Evolutionary conservation across 306 rosid species (phyloP).

Genomic region (Fragaria vesca): DNA sequence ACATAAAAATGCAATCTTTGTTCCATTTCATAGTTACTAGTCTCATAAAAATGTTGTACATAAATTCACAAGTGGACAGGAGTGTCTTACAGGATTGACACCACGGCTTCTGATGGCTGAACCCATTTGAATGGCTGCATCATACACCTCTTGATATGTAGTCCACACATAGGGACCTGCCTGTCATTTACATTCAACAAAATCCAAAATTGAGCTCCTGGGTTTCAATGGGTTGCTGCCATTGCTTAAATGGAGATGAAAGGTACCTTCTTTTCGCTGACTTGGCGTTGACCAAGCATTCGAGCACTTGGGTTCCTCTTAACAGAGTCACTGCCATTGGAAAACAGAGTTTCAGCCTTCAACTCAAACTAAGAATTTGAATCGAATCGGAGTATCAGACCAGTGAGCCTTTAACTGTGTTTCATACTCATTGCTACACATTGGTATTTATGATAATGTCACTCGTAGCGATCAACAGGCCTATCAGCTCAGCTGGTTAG

Average conservation of each 20-base stretch:
- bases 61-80: background rate
- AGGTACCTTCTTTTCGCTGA: slow-evolving; percentile 58
- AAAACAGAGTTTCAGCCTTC: slow-evolving; percentile 28
- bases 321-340: slow-evolving; percentile 57
- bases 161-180: slow-evolving; percentile 50
- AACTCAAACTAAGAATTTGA: slow-evolving; percentile 6
- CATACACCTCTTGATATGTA: slow-evolving; percentile 61
- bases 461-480: background rate
- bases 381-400: background rate
- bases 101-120: slow-evolving; percentile 68
- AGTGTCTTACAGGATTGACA: slow-evolving; percentile 62
- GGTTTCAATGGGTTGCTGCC: background rate
- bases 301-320: slow-evolving; percentile 58
- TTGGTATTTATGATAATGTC: no score
- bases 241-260: background rate
- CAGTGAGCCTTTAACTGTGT: background rate
- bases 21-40: background rate
- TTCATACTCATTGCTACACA: no score
- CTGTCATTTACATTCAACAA: slow-evolving; percentile 27
- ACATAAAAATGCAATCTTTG: background rate
- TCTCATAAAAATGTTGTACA: background rate
- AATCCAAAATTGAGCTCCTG: slow-evolving; percentile 2
- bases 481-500: slow-evolving; percentile 32
- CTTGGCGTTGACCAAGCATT: slow-evolving; percentile 75
- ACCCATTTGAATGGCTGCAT: slow-evolving; percentile 55